A percentile compares a stretch with the other conserved stretches of the same genome.
These are phyloP conservation scores for Strobilomyces dryophilus DNA, from an alignment of 768 basidiomycete genomes.

Conservation along the genomic window DNA sequence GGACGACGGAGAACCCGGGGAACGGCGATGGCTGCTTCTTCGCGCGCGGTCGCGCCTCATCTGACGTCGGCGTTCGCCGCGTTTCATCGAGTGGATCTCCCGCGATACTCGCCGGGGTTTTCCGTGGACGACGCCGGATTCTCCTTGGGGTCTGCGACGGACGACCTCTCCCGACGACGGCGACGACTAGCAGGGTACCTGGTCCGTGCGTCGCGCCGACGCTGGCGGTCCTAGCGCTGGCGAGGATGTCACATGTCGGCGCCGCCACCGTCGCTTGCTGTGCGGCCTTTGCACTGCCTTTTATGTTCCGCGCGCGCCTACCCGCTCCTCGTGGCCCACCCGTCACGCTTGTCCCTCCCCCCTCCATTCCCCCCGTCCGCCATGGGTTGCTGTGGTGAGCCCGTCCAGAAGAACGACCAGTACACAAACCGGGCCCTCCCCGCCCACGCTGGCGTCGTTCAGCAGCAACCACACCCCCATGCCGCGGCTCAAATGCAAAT, in stretches of 20 bases:
- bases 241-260: not conserved
- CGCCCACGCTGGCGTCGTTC: conserved; percentile 35
- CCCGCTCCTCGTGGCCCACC: not conserved
- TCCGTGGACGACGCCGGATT: too few species aligned
- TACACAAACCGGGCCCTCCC: conserved; percentile 32
- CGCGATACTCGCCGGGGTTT: too few species aligned
- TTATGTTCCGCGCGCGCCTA: conserved; percentile 10
- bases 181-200: too few species aligned
- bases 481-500: conserved; percentile 25
- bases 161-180: too few species aligned
- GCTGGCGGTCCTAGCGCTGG: too few species aligned
- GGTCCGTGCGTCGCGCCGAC: not conserved
- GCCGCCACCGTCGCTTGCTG: not conserved
- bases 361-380: not conserved
- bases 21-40: too few species aligned
- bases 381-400: conserved; percentile 71
- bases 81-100: too few species aligned
- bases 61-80: too few species aligned
- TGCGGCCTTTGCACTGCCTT: conserved; percentile 13
- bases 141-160: too few species aligned
- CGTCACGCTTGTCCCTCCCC: not conserved
- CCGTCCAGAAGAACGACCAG: conserved; percentile 29
- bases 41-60: too few species aligned
- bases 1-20: too few species aligned
- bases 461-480: conserved; percentile 49